These are phyloP conservation scores for Fusarium nelsonii DNA, from an alignment of 2,329 filamentous ascomycete species.

Conservation along the genomic window DNA sequence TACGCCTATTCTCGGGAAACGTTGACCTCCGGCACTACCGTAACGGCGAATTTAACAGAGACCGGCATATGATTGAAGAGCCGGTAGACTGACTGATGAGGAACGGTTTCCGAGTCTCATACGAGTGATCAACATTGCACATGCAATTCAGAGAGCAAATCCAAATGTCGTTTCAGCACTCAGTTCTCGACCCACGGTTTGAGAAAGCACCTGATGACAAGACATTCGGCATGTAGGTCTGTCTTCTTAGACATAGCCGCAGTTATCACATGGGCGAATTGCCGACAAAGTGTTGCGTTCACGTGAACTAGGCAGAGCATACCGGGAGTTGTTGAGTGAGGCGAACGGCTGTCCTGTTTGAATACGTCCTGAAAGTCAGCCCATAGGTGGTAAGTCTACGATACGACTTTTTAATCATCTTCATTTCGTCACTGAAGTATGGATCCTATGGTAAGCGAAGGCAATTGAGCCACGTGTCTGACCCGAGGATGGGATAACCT, in stretches of 20 bases:
- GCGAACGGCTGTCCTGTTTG: background rate
- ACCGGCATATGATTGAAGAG: background rate
- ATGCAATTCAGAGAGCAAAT: background rate
- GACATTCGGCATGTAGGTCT: background rate
- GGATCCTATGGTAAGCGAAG: background rate
- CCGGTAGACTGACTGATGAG: background rate
- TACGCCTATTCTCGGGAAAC: constrained; percentile 18
- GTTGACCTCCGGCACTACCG: background rate
- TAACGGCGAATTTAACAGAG: background rate
- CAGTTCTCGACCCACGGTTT: constrained; percentile 9
- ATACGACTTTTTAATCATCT: background rate
- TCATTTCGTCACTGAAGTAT: constrained; percentile 1
- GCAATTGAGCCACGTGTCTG: background rate
- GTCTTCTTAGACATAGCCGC: background rate
- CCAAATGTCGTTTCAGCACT: background rate
- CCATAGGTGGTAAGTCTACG: background rate
- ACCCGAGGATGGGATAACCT: constrained; percentile 1
- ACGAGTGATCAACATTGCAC: background rate
- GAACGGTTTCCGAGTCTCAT: background rate
- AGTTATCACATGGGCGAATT: background rate
- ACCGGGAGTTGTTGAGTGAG: background rate
- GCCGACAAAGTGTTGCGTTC: constrained; percentile 9
- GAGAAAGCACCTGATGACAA: constrained; percentile 10
- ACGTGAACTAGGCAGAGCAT: constrained; percentile 4
- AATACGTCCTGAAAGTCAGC: background rate